phyloP scores from a whole-genome alignment of 2,329 filamentous ascomycete species.

The Calonectria multiphialidica region DNA sequence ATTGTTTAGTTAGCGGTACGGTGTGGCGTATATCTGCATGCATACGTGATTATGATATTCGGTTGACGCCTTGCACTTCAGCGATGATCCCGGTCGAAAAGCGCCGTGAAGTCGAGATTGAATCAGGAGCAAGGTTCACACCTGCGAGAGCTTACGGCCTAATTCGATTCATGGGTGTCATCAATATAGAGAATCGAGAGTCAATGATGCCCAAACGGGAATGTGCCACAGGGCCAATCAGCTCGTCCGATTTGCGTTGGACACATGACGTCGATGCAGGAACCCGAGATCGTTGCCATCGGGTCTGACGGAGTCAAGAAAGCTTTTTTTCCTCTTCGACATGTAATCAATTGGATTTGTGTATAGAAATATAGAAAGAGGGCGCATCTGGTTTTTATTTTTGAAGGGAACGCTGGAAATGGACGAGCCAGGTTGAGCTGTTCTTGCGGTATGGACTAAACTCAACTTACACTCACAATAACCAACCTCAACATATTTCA shows the following conservation, averaged over 20 bases:
- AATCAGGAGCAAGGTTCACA: background rate
- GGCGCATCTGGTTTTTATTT: no score
- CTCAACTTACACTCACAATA: no score
- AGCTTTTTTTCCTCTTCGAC: background rate
- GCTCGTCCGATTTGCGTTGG: conserved; percentile 1
- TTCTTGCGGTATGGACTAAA: no score
- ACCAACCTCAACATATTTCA: no score
- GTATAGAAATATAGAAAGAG: background rate
- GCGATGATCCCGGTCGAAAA: background rate
- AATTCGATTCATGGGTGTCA: no score
- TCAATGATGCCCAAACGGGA: background rate
- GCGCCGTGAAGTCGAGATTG: background rate
- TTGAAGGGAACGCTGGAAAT: background rate
- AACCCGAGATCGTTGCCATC: background rate
- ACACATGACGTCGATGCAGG: conserved; percentile 11
- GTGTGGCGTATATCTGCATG: background rate
- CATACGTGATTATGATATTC: background rate
- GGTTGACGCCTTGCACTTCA: background rate
- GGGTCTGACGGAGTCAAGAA: background rate
- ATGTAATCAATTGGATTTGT: background rate
- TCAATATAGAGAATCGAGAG: background rate
- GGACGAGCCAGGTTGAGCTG: no score
- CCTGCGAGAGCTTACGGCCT: background rate
- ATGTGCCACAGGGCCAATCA: background rate
- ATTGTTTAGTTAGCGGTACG: background rate